Evolutionary conservation across 768 basidiomycete genomes (phyloP).

Genomic region (Suillus subluteus): DNA sequence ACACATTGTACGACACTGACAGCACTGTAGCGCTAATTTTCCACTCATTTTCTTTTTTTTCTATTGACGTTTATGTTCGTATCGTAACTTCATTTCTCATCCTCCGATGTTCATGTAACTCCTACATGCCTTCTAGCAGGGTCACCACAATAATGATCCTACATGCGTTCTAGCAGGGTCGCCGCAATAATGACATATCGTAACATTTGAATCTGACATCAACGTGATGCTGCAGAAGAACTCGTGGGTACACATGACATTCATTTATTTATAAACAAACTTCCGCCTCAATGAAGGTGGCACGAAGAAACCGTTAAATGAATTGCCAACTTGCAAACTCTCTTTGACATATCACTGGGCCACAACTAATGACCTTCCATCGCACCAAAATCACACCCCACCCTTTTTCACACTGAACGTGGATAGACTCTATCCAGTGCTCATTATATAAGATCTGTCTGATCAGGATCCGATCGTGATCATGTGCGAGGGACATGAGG

Average conservation of each 20-base stretch:
- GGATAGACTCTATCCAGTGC: background rate
- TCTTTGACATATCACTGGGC: constrained; percentile 4
- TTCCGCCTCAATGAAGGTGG: background rate
- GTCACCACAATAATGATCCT: background rate
- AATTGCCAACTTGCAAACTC: constrained; percentile 3
- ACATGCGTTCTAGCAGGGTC: background rate
- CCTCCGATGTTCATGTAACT: background rate
- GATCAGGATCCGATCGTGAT: constrained; percentile 8
- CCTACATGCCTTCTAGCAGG: background rate
- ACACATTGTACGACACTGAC: constrained; percentile 1
- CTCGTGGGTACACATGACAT: background rate
- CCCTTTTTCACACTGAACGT: background rate
- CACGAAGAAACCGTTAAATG: constrained; percentile 2
- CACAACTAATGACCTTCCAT: background rate
- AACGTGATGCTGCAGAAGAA: background rate
- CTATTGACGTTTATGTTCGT: background rate
- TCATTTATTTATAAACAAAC: constrained; percentile 1
- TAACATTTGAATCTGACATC: background rate
- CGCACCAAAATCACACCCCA: background rate
- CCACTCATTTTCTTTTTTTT: constrained; percentile 9
- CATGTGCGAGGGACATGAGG: constrained; percentile 4
- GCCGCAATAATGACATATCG: background rate
- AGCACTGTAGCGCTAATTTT: constrained; percentile 34
- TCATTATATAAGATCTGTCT: background rate
- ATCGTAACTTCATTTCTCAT: background rate